phyloP scores from a whole-genome alignment of 2,329 filamentous ascomycete species.

The Blastomyces emzantsi region DNA sequence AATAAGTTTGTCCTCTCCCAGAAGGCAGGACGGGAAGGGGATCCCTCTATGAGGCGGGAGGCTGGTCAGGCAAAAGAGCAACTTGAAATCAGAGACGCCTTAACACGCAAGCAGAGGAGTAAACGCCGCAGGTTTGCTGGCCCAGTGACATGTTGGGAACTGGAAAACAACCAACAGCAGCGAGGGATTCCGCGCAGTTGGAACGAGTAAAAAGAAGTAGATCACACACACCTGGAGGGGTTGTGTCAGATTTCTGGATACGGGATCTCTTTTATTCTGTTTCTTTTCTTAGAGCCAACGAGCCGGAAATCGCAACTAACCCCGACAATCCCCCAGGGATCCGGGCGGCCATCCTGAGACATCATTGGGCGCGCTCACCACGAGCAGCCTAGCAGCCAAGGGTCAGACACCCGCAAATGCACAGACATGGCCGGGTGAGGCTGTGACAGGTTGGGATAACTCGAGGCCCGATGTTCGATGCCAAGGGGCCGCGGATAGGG shows the following conservation, averaged over 20 bases:
- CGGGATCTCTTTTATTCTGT: not conserved
- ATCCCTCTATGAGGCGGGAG: not conserved
- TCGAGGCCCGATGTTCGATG: not conserved
- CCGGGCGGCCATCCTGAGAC: not conserved
- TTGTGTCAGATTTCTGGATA: not conserved
- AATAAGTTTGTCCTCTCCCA: not conserved
- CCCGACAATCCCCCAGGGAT: not conserved
- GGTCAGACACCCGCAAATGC: not conserved
- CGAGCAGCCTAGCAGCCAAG: not conserved
- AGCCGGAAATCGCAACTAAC: not conserved
- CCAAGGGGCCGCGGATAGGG: no score
- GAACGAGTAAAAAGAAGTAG: not conserved
- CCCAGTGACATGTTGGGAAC: not conserved
- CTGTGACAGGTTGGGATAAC: not conserved
- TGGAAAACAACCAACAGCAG: slow-evolving; percentile 1
- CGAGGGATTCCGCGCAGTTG: not conserved
- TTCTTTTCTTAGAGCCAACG: slow-evolving; percentile 1
- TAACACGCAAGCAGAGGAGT: not conserved
- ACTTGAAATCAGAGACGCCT: not conserved
- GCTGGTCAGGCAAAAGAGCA: not conserved
- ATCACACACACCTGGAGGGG: not conserved
- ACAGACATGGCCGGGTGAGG: not conserved
- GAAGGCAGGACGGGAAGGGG: not conserved
- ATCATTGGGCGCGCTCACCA: not conserved
- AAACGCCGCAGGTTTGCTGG: not conserved